Evolutionary conservation across 1,284 basidiomycete genomes (phyloP), one percentile per base, ranked within the genome.

Genomic region (Naganishia albida): DNA sequence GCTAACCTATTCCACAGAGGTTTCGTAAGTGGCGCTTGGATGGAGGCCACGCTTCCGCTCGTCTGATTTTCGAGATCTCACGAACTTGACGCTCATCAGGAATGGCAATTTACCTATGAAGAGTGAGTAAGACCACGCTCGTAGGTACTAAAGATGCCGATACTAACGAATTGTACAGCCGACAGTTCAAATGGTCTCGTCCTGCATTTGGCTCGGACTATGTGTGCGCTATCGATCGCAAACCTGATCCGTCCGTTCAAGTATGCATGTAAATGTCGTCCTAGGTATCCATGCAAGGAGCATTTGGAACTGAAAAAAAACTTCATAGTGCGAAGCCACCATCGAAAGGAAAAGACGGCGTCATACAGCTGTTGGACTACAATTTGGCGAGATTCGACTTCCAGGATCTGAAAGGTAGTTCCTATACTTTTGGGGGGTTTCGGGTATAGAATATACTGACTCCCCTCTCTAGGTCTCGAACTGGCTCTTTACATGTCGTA

Each of bases 371-470:
- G 2, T 55, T 78, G 59, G 75, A 78, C 59, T 78, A 78, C 68
- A 78, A 78, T 64, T 70, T 80, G 34, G 75, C 78, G n/a, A 70
- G 78, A 26, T 80, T 80, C 65, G 77, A 78, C 49, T 78, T 78
- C 64, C 70, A 72, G 53, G 78, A 80, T 67, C 30, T 74, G 34
- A 70, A 77, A 25, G 78, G 78, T 30, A 16, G 38, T n/a, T 42
- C 30, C 51, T 8, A 34, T 26, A 13, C 13, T 20, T 20, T 34
- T 18, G 6, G 7, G 4, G 46, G 2, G 3, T 10, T 12, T 20
- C 4, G 23, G 18, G n/a, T 20, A 23, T 20, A 20, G 13, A 42
- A 43, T 20, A 10, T 50, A 4, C 20, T 66, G 25, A 16, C 40
- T 30, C 30, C 26, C n/a, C 7, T 49, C 16, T 20, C 3, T 50